These are phyloP conservation scores for Apiospora kogelbergensis DNA, from an alignment of 2,329 filamentous ascomycete species.

Conservation along the genomic window DNA sequence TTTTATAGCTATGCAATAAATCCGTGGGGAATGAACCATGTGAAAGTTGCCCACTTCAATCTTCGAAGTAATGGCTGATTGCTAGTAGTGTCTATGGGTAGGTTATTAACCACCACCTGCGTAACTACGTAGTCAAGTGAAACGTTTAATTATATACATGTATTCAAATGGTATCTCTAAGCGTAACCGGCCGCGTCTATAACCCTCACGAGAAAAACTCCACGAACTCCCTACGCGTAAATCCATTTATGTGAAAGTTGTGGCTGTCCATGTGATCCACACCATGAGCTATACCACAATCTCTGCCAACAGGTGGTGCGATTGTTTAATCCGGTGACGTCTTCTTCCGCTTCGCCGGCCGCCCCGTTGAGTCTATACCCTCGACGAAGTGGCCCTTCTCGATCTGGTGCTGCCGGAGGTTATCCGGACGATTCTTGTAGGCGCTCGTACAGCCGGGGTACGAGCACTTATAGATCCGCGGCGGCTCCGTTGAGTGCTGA, in stretches of 20 bases:
- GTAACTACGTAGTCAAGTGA: not conserved
- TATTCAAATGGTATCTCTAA: conserved; percentile 10
- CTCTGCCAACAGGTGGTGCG: too few relatives aligned
- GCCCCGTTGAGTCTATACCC: conserved; percentile 36
- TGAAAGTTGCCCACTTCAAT: not conserved
- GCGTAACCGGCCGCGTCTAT: not conserved
- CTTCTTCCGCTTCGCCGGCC: conserved; percentile 51
- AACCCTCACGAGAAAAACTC: not conserved
- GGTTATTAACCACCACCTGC: too few relatives aligned
- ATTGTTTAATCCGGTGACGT: not conserved
- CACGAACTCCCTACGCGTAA: not conserved
- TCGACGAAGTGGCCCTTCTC: conserved; percentile 57
- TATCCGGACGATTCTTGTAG: conserved; percentile 57
- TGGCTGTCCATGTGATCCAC: not conserved
- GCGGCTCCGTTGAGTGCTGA: conserved; percentile 49
- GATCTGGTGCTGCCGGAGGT: conserved; percentile 55
- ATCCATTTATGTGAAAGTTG: not conserved
- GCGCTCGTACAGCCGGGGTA: conserved; percentile 54
- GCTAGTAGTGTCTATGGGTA: too few relatives aligned
- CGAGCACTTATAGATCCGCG: conserved; percentile 52
- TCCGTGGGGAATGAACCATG: not conserved
- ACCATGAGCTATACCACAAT: not conserved
- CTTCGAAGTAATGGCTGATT: not conserved
- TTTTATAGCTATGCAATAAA: not conserved
- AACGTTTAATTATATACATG: not conserved